Evolutionary conservation across 2,329 filamentous ascomycete genomes (phyloP).

Genomic region (Myriosclerotinia scirpicola): DNA sequence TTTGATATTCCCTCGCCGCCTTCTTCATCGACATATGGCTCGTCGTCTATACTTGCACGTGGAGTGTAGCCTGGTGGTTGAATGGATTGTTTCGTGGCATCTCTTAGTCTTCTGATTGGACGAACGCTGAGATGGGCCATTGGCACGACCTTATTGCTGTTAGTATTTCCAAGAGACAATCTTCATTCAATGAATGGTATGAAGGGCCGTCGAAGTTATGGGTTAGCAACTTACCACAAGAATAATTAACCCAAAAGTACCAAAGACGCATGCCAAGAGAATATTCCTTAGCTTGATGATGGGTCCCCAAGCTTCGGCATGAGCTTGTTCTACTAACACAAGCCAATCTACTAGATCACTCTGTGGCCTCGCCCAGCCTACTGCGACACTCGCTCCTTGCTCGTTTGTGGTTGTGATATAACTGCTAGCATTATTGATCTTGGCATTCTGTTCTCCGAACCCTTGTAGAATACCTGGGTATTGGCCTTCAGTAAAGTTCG

Average conservation of each 20-base stretch:
- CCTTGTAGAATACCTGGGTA: conserved; percentile 63
- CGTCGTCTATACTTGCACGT: conserved; percentile 34
- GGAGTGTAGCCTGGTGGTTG: conserved; percentile 39
- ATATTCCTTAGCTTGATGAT: conserved; percentile 76
- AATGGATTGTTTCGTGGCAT: conserved; percentile 40
- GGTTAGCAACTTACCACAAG: conserved; percentile 48
- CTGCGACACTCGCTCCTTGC: conserved; percentile 65
- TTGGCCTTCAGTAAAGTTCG: conserved; percentile 56
- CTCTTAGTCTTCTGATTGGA: conserved; percentile 52
- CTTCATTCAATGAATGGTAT: not conserved
- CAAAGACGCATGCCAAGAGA: conserved; percentile 81
- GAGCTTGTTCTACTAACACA: conserved; percentile 74
- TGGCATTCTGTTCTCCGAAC: conserved; percentile 52
- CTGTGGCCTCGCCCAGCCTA: conserved; percentile 74
- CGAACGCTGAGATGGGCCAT: conserved; percentile 79
- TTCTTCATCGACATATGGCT: conserved; percentile 27
- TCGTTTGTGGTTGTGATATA: conserved; percentile 72
- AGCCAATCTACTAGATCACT: conserved; percentile 77
- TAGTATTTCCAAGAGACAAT: not conserved
- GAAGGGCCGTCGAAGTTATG: not conserved
- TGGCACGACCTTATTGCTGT: conserved; percentile 55
- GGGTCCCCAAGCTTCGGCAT: conserved; percentile 71
- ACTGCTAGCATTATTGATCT: conserved; percentile 67
- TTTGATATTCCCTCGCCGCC: conserved; percentile 32
- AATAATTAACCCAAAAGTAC: conserved; percentile 71